phyloP scores from a whole-genome alignment of 306 rosid genomes.

The Astragalus glycyphyllos region DNA sequence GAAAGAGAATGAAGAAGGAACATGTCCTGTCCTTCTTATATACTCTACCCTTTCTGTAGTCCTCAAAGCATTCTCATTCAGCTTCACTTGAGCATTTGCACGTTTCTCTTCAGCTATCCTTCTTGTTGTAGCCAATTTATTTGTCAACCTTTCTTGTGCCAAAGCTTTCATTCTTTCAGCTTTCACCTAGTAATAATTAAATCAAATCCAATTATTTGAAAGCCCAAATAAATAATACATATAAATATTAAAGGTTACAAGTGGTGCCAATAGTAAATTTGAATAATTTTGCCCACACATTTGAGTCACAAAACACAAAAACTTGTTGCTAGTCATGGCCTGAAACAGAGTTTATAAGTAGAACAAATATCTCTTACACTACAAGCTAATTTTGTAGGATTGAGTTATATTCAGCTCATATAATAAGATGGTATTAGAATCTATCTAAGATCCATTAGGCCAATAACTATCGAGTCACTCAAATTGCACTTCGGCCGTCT shows the following conservation, averaged over 20 bases:
- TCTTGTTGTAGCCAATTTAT: conserved; percentile 70
- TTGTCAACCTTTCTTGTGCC: conserved; percentile 75
- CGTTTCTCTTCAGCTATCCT: conserved; percentile 88
- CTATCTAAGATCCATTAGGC: too few species aligned
- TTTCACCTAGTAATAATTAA: conserved; percentile 55
- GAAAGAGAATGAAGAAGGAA: conserved; percentile 85
- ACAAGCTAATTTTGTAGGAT: too few species aligned
- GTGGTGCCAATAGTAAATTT: not conserved
- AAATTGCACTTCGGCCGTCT: too few species aligned
- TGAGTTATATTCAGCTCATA: too few species aligned
- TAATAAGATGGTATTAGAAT: too few species aligned
- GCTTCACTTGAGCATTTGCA: conserved; percentile 76
- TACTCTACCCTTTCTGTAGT: conserved; percentile 85
- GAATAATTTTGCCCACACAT: not conserved
- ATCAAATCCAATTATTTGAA: conserved; percentile 13
- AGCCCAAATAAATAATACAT: not conserved
- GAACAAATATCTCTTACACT: too few species aligned
- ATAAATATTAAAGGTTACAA: not conserved
- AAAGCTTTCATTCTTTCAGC: conserved; percentile 88
- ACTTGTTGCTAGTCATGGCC: too few species aligned
- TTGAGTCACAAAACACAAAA: not conserved
- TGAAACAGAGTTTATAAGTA: too few species aligned
- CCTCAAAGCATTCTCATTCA: conserved; percentile 77
- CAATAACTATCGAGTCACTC: too few species aligned
- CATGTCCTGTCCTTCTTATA: conserved; percentile 84